Conservation (phyloP, 352 stramenopile species). For the Pythium aristosporum region DNA sequence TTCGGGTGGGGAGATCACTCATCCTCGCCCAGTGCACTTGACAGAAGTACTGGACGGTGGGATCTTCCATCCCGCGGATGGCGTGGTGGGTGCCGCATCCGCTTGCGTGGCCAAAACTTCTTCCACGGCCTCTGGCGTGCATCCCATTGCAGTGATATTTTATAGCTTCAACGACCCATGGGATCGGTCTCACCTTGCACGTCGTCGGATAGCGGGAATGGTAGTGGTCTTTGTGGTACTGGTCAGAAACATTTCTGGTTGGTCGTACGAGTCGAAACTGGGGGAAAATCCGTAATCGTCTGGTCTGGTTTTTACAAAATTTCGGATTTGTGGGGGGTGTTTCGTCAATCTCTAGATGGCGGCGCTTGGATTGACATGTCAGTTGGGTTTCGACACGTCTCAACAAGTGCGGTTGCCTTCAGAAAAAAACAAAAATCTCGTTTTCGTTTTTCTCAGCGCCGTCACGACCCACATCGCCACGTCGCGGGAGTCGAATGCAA, state of each 20-base stretch:
- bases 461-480: slow-evolving; percentile 5
- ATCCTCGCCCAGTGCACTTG: no score
- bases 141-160: neutral
- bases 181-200: neutral
- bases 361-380: neutral
- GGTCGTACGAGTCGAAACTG: slow-evolving; percentile 17
- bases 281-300: neutral
- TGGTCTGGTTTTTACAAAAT: no score
- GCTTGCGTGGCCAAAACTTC: slow-evolving; percentile 17
- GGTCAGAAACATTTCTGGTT: neutral
- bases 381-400: slow-evolving; percentile 10
- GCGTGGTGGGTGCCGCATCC: neutral
- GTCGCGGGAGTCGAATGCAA: neutral
- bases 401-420: slow-evolving; percentile 7
- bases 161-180: neutral
- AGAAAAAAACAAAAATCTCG: slow-evolving; percentile 16
- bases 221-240: neutral
- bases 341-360: neutral
- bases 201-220: neutral
- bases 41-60: no score
- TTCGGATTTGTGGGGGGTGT: no score
- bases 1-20: no score
- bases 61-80: no score
- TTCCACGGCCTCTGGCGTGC: slow-evolving; percentile 22
- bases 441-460: slow-evolving; percentile 2